These are phyloP conservation scores for Dendrocalamus latiflorus DNA, from an alignment of 202 grass and related monocot species.

Conservation along the genomic window DNA sequence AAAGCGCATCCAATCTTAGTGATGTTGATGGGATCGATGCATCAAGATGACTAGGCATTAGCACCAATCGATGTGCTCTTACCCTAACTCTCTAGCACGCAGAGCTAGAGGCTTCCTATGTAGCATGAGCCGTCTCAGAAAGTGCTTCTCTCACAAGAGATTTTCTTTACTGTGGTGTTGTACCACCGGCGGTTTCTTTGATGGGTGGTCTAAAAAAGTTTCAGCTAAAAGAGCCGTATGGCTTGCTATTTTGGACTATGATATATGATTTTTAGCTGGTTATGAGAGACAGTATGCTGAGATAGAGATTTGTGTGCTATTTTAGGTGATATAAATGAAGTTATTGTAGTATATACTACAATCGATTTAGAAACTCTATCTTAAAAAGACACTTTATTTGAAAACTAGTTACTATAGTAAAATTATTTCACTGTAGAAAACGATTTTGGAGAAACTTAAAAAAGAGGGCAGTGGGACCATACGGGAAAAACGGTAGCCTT, in stretches of 20 bases:
- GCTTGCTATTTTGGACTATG: too few species aligned
- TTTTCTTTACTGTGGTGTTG: background rate
- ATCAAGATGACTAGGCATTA: slow-evolving; percentile 14
- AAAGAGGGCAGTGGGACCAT: slow-evolving; percentile 2
- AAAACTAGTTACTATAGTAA: too few species aligned
- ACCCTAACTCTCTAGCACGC: slow-evolving; percentile 12
- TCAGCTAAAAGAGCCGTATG: too few species aligned
- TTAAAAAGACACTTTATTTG: too few species aligned
- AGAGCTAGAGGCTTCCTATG: background rate
- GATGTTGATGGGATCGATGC: slow-evolving; percentile 17
- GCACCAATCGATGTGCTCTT: slow-evolving; percentile 16
- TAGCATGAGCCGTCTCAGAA: slow-evolving; percentile 8
- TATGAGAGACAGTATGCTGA: too few species aligned
- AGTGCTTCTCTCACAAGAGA: background rate
- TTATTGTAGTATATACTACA: rapidly evolving
- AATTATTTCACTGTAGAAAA: too few species aligned
- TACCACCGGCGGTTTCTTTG: background rate
- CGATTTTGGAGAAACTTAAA: background rate
- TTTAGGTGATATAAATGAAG: too few species aligned
- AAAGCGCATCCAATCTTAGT: slow-evolving; percentile 41
- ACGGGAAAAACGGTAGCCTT: background rate
- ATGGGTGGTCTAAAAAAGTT: background rate
- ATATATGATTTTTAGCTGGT: too few species aligned
- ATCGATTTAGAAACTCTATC: rapidly evolving
- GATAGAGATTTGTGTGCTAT: too few species aligned